Conservation (phyloP, 345 rosid species). For the Adansonia digitata region DNA sequence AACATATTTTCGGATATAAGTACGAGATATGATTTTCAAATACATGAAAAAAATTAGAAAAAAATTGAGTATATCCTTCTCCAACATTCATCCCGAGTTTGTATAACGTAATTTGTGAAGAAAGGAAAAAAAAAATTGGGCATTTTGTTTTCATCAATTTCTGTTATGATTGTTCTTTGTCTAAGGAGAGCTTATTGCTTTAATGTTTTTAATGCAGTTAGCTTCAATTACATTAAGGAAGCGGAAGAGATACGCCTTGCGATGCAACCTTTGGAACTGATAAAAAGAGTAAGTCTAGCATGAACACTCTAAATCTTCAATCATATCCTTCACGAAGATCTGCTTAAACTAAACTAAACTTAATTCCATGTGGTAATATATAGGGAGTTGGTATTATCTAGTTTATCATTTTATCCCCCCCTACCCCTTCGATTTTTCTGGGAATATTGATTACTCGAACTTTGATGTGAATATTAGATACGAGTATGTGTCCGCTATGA, state of each 20-base stretch:
- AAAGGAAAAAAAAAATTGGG: background rate
- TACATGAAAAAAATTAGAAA: too few species aligned
- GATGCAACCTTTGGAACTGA: conserved; percentile 76
- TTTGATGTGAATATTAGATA: too few species aligned
- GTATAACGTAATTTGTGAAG: too few species aligned
- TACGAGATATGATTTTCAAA: too few species aligned
- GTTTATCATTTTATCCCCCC: background rate
- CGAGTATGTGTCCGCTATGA: too few species aligned
- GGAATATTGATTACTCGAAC: background rate
- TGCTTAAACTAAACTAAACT: background rate
- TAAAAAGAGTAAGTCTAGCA: conserved; percentile 53
- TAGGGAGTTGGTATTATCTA: background rate
- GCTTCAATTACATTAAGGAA: conserved; percentile 56
- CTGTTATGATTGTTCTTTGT: background rate
- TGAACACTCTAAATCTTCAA: background rate
- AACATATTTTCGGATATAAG: too few species aligned
- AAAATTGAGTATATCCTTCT: too few species aligned
- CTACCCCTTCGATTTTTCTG: background rate
- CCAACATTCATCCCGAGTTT: too few species aligned
- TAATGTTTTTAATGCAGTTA: conserved; percentile 38
- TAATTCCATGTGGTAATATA: background rate
- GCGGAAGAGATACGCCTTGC: conserved; percentile 77
- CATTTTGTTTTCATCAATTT: background rate
- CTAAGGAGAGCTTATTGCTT: background rate
- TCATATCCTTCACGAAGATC: background rate